phyloP scores from a whole-genome alignment of 208 protist genomes.

The Acanthamoeba triangularis region DNA sequence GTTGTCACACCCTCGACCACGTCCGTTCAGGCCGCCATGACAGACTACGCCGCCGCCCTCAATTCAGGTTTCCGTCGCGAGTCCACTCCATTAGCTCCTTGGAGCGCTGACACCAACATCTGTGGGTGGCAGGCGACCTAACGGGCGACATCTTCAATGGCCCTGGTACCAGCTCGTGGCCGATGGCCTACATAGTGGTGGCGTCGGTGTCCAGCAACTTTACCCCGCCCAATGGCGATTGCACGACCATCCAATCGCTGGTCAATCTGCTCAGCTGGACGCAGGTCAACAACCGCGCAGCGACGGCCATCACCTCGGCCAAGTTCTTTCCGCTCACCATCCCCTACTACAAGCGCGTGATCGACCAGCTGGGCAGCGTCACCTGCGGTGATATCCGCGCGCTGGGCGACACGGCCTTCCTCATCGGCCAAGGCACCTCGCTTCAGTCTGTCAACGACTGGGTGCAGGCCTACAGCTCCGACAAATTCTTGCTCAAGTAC shows the following conservation, averaged over 20 bases:
- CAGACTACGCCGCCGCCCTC: background rate
- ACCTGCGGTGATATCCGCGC: background rate
- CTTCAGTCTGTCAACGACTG: slow-evolving; percentile 46
- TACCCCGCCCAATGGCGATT: background rate
- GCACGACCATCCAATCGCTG: background rate
- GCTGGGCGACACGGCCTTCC: background rate
- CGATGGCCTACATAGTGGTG: slow-evolving; percentile 35
- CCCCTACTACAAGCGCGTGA: slow-evolving; percentile 54
- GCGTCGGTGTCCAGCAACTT: background rate
- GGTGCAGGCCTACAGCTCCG: slow-evolving; percentile 36
- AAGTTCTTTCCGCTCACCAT: background rate
- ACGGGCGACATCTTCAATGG: slow-evolving; percentile 46
- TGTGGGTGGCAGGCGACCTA: background rate
- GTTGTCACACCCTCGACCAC: background rate
- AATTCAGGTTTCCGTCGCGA: too few relatives aligned
- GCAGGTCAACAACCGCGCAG: slow-evolving; percentile 19
- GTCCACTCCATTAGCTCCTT: too few relatives aligned
- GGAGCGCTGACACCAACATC: too few relatives aligned
- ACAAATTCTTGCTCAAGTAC: slow-evolving; percentile 43
- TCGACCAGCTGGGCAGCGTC: slow-evolving; percentile 34
- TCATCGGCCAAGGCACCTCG: slow-evolving; percentile 21
- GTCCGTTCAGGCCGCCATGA: background rate
- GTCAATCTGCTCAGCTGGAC: slow-evolving; percentile 25
- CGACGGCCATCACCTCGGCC: background rate
- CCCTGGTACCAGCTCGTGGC: background rate